Percentiles rank a stretch among this genome's conserved stretches.
Evolutionary conservation across 2,329 filamentous ascomycete species (phyloP).

Genomic region (Sarocladium strictum): DNA sequence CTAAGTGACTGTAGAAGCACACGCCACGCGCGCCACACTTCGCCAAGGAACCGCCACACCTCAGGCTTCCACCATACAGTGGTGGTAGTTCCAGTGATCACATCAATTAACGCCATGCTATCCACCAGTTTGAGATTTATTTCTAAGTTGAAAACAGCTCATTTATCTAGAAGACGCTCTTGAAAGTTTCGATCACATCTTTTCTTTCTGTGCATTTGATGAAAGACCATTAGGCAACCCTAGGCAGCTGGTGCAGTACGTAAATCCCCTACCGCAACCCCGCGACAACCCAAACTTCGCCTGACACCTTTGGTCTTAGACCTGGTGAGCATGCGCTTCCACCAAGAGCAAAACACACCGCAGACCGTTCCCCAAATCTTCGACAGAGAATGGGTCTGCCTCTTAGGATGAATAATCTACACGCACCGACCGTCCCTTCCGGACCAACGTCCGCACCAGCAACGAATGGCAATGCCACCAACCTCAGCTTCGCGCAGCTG

Average conservation of each 20-base stretch:
- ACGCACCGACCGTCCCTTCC: conserved; percentile 59
- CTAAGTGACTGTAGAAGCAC: conserved; percentile 4
- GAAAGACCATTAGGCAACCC: neutral
- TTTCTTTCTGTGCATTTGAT: too few relatives aligned
- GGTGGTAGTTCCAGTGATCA: too few relatives aligned
- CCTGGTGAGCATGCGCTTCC: conserved; percentile 18
- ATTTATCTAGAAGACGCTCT: too few relatives aligned
- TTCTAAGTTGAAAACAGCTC: too few relatives aligned
- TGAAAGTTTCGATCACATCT: too few relatives aligned
- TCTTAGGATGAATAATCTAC: conserved; percentile 46
- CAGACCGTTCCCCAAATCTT: neutral
- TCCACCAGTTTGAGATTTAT: too few relatives aligned
- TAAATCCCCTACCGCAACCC: neutral
- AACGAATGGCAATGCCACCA: conserved; percentile 55
- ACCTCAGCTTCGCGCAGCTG: conserved; percentile 70
- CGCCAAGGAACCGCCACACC: conserved; percentile 21
- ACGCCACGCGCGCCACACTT: neutral
- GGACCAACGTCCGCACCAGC: conserved; percentile 61
- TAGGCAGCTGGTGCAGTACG: conserved; percentile 4
- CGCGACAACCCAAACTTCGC: neutral
- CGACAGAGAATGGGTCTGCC: conserved; percentile 13
- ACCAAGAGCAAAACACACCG: neutral
- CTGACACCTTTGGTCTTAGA: neutral
- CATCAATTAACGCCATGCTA: too few relatives aligned
- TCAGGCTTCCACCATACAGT: conserved; percentile 24